Evolutionary conservation across 73 alveolate species (phyloP).

Genomic region (Tetrahymena thermophila): DNA sequence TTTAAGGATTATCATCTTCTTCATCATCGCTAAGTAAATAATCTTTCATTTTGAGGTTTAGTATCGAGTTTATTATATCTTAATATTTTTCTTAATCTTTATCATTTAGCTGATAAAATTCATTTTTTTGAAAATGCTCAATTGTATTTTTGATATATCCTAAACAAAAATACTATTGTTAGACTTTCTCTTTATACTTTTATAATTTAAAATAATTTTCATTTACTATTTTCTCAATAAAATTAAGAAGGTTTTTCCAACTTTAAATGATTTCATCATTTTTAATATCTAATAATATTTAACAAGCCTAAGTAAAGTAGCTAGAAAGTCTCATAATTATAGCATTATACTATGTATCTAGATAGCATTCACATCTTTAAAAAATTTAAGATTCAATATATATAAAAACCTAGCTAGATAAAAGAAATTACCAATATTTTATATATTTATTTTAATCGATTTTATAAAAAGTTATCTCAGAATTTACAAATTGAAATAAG

Average conservation of each 20-base stretch:
- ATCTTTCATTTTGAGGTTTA: neutral
- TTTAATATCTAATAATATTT: neutral
- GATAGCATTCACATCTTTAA: neutral
- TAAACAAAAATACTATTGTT: neutral
- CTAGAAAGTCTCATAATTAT: neutral
- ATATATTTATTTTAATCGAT: neutral
- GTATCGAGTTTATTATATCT: neutral
- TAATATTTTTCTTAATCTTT: neutral
- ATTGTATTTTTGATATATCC: neutral
- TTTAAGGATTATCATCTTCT: neutral
- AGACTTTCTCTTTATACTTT: neutral
- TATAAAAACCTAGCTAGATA: neutral
- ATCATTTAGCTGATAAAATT: neutral
- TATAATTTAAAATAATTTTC: neutral
- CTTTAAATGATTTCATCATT: neutral
- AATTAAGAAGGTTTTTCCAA: neutral
- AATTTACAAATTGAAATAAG: neutral
- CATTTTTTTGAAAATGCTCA: neutral
- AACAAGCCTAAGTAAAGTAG: neutral
- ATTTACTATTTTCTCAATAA: neutral
- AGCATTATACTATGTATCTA: neutral
- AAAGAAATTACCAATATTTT: neutral
- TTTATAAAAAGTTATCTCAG: neutral
- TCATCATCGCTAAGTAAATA: neutral
- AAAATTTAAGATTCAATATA: neutral